These are phyloP conservation scores for Mycena belliarum DNA, from an alignment of 768 basidiomycete genomes.

Conservation along the genomic window DNA sequence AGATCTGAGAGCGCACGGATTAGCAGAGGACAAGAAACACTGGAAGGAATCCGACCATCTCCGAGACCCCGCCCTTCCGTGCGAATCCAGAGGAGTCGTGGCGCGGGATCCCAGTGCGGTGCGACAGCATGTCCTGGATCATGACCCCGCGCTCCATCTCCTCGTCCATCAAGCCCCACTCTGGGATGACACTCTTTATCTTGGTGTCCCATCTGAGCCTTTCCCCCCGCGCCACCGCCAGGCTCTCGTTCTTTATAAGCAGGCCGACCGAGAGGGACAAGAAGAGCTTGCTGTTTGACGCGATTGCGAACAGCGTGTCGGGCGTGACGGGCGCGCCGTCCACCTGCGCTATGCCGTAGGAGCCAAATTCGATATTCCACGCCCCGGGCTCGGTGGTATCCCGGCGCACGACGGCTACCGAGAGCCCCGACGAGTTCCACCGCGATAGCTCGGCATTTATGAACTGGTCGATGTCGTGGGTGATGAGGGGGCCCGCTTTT, in stretches of 20 bases:
- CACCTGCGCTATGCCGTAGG: slow-evolving; percentile 37
- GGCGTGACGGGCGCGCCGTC: slow-evolving; percentile 40
- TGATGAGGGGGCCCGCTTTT: too few relatives aligned
- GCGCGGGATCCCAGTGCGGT: slow-evolving; percentile 47
- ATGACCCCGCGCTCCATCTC: slow-evolving; percentile 35
- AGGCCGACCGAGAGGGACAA: slow-evolving; percentile 40
- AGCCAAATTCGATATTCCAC: slow-evolving; percentile 41
- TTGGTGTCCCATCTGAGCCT: slow-evolving; percentile 40
- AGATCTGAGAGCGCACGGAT: slow-evolving; percentile 31
- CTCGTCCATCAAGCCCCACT: slow-evolving; percentile 42
- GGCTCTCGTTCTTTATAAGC: slow-evolving; percentile 38
- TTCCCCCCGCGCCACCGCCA: slow-evolving; percentile 31
- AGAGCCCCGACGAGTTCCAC: slow-evolving; percentile 43
- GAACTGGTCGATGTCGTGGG: slow-evolving; percentile 18
- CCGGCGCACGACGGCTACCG: slow-evolving; percentile 40
- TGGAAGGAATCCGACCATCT: slow-evolving; percentile 35
- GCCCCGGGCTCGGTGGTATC: slow-evolving; percentile 27
- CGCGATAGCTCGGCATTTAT: slow-evolving; percentile 26
- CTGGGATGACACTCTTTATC: slow-evolving; percentile 36
- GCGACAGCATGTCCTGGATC: slow-evolving; percentile 43
- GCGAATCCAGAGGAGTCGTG: slow-evolving; percentile 40
- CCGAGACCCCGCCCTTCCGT: slow-evolving; percentile 32
- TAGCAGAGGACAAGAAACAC: not conserved
- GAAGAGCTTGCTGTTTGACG: slow-evolving; percentile 47
- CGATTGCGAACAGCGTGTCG: slow-evolving; percentile 46